A percentile compares a stretch with the other conserved stretches of the same genome.
These are phyloP conservation scores for Peniophora sp. DNA, from an alignment of 1,284 basidiomycete species.

Conservation along the genomic window DNA sequence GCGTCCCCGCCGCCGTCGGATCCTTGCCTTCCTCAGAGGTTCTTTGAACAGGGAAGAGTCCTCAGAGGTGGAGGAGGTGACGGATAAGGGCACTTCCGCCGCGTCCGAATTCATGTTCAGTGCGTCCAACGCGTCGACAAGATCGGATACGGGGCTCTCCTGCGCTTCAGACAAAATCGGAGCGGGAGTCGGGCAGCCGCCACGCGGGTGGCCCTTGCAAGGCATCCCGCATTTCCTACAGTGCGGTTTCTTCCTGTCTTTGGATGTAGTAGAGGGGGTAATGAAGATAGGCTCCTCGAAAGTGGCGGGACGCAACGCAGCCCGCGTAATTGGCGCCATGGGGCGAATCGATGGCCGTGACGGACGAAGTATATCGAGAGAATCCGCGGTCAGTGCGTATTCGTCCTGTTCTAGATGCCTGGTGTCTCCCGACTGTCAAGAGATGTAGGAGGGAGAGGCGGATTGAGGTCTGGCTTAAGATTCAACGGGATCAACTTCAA, in stretches of 20 bases:
- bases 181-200: constrained; percentile 11
- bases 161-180: background rate
- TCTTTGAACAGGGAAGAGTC: no score
- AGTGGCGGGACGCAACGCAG: constrained; percentile 2
- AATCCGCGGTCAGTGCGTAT: no score
- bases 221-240: constrained; percentile 14
- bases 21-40: constrained; percentile 9
- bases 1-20: constrained; percentile 13
- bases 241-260: constrained; percentile 11
- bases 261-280: constrained; percentile 8
- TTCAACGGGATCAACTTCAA: no score
- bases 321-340: constrained; percentile 9
- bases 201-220: constrained; percentile 14
- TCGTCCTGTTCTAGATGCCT: no score
- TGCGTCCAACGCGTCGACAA: constrained; percentile 4
- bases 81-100: background rate
- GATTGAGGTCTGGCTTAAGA: no score
- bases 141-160: background rate
- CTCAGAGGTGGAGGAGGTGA: background rate
- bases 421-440: no score
- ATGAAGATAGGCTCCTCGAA: background rate
- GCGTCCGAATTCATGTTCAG: constrained; percentile 7
- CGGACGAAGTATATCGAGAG: background rate
- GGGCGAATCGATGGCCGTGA: background rate
- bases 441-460: no score